Evolutionary conservation across 2,329 filamentous ascomycete species (phyloP).

Genomic region (Ophiostoma pallidulum): DNA sequence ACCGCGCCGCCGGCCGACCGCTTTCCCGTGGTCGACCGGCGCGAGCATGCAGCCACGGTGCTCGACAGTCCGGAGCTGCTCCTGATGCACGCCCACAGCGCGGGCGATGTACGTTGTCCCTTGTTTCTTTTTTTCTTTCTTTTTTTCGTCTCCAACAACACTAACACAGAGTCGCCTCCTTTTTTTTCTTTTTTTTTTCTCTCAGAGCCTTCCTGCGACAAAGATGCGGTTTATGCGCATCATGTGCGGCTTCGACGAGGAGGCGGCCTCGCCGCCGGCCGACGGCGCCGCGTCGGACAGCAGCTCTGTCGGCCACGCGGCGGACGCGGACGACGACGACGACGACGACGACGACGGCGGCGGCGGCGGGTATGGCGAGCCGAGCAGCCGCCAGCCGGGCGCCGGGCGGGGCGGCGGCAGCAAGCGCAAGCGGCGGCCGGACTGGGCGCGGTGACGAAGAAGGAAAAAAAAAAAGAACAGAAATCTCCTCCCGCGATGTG

Average conservation of each 20-base stretch:
- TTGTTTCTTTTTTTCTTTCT: neutral
- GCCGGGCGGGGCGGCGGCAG: too few relatives aligned
- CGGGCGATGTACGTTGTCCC: constrained; percentile 39
- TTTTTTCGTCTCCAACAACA: neutral
- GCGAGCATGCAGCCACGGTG: constrained; percentile 42
- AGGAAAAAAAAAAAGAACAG: too few relatives aligned
- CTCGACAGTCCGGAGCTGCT: constrained; percentile 49
- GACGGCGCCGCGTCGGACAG: too few relatives aligned
- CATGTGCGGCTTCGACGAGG: constrained; percentile 42
- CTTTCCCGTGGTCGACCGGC: constrained; percentile 33
- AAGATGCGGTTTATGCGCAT: constrained; percentile 47
- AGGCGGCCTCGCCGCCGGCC: constrained; percentile 10
- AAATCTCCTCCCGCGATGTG: too few relatives aligned
- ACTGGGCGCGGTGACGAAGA: too few relatives aligned
- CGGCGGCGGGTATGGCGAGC: too few relatives aligned
- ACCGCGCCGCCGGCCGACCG: constrained; percentile 23
- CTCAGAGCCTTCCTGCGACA: constrained; percentile 45
- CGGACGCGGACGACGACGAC: neutral
- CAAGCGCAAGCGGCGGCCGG: too few relatives aligned
- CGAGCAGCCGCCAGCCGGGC: too few relatives aligned
- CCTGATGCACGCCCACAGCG: constrained; percentile 48
- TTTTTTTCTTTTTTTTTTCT: neutral
- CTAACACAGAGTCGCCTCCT: constrained; percentile 12
- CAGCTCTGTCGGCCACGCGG: too few relatives aligned
- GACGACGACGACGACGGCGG: too few relatives aligned